Percentiles rank a stretch among this genome's conserved stretches.
phyloP scores from a whole-genome alignment of 345 rosid genomes.

The Gossypium raimondii region DNA sequence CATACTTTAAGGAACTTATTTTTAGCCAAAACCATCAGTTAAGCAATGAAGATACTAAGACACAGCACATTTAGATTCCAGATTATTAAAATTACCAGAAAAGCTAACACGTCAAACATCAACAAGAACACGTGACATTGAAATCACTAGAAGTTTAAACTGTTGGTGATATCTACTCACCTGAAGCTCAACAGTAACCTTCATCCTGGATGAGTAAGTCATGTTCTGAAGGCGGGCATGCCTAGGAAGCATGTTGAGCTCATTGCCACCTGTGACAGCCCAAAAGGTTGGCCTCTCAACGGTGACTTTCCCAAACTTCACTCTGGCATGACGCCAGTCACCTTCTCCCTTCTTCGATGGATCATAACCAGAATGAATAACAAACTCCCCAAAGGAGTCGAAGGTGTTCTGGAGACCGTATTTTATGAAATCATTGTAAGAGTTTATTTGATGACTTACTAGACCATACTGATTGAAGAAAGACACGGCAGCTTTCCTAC shows the following conservation, averaged over 20 bases:
- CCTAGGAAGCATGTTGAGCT: slow-evolving; percentile 54
- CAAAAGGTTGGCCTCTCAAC: slow-evolving; percentile 55
- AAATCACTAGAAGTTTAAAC: not conserved
- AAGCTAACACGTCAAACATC: not conserved
- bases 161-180: slow-evolving; percentile 26
- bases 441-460: slow-evolving; percentile 79
- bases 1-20: not conserved
- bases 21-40: not conserved
- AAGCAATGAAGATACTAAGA: not conserved
- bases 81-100: not conserved
- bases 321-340: slow-evolving; percentile 54
- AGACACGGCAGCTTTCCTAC: slow-evolving; percentile 51
- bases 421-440: slow-evolving; percentile 61
- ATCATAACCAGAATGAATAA: slow-evolving; percentile 64
- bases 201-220: slow-evolving; percentile 77
- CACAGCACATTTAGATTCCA: not conserved
- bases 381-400: slow-evolving; percentile 58
- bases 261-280: slow-evolving; percentile 33
- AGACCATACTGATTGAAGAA: slow-evolving; percentile 72
- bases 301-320: slow-evolving; percentile 59
- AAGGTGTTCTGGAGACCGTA: slow-evolving; percentile 63
- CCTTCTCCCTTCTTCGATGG: slow-evolving; percentile 63
- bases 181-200: slow-evolving; percentile 60
- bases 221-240: slow-evolving; percentile 90
- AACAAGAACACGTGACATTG: not conserved